Conservation (phyloP, 352 stramenopile genomes). For the Pythium monospermum region DNA sequence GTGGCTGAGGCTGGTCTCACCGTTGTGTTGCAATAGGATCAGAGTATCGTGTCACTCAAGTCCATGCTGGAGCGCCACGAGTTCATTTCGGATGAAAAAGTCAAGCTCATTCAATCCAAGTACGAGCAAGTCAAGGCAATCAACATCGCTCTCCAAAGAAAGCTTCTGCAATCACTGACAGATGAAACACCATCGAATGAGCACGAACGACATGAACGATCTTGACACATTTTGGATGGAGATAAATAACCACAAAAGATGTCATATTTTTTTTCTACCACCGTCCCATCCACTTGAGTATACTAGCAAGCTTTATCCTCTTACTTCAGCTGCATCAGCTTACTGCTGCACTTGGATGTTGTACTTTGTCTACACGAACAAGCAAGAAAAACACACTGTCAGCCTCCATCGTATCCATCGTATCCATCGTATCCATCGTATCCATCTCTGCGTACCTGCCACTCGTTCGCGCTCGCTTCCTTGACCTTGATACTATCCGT, state of each 20-base stretch:
- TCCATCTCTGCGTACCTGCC: constrained; percentile 34
- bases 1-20: background rate
- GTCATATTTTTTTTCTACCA: constrained; percentile 1
- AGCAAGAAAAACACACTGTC: too few relatives aligned
- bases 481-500: constrained; percentile 82
- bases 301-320: too few relatives aligned
- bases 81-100: constrained; percentile 56
- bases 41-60: constrained; percentile 58
- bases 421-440: background rate
- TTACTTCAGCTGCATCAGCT: background rate
- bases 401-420: background rate
- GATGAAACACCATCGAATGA: constrained; percentile 15
- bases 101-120: constrained; percentile 60
- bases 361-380: constrained; percentile 57
- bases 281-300: background rate
- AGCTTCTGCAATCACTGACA: constrained; percentile 43
- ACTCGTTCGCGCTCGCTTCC: constrained; percentile 75
- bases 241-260: constrained; percentile 10
- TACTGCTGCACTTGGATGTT: constrained; percentile 84
- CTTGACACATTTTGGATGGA: background rate
- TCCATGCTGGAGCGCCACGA: constrained; percentile 68
- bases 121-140: constrained; percentile 80
- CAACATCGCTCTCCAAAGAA: constrained; percentile 74
- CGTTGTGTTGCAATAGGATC: constrained; percentile 34
- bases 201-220: constrained; percentile 1